phyloP scores from a whole-genome alignment of 2,329 filamentous ascomycete species.

The Aspergillus sergii region DNA sequence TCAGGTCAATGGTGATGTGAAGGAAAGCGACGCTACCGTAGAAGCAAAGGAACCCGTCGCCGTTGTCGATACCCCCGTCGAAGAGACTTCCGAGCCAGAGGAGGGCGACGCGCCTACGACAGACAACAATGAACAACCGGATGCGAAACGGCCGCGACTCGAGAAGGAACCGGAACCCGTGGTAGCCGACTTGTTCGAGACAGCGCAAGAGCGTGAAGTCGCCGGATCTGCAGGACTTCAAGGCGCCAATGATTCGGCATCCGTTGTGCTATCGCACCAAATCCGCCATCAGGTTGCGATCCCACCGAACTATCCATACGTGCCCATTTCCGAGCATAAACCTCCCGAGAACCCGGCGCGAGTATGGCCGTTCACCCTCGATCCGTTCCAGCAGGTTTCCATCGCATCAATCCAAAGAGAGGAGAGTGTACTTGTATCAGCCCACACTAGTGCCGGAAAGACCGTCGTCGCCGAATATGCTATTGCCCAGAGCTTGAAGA shows the following conservation, averaged over 20 bases:
- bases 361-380: conserved; percentile 84
- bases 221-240: conserved; percentile 73
- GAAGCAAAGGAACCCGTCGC: conserved; percentile 36
- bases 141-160: conserved; percentile 50
- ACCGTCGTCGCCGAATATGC: conserved; percentile 98
- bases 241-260: conserved; percentile 62
- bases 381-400: conserved; percentile 95
- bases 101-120: conserved; percentile 20
- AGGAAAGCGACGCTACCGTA: conserved; percentile 45
- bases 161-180: conserved; percentile 74
- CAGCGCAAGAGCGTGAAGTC: conserved; percentile 88
- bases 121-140: conserved; percentile 42
- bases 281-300: conserved; percentile 97
- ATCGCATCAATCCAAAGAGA: conserved; percentile 94
- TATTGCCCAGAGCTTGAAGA: conserved; percentile 94
- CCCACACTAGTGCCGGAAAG: conserved; percentile 96
- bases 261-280: conserved; percentile 87
- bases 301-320: conserved; percentile 89
- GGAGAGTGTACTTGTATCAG: conserved; percentile 94
- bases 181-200: conserved; percentile 91
- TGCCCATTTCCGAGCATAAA: conserved; percentile 93
- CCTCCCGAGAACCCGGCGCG: conserved; percentile 84
- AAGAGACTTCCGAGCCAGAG: conserved; percentile 18
- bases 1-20: conserved; percentile 78
- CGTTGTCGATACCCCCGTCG: conserved; percentile 24